These are phyloP conservation scores for Solanum paucissectum DNA, from an alignment of 257 asterid species.

Conservation along the genomic window DNA sequence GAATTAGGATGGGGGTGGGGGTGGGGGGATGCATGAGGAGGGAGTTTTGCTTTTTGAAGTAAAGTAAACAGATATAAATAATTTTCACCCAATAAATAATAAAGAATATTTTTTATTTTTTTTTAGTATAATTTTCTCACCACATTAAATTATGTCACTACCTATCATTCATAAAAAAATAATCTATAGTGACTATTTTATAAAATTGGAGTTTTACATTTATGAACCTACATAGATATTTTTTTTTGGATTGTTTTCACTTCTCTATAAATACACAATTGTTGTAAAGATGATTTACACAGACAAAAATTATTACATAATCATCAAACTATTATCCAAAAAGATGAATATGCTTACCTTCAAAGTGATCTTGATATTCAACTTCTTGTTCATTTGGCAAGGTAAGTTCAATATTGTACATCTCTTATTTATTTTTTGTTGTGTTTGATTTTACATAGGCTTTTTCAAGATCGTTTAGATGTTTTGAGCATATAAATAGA, in stretches of 20 bases:
- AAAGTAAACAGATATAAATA: background rate
- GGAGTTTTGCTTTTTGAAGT: too few species aligned
- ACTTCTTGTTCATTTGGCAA: background rate
- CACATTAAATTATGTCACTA: background rate
- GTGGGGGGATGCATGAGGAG: background rate
- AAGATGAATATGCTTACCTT: background rate
- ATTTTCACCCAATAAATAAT: background rate
- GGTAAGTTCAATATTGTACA: background rate
- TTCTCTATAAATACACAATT: background rate
- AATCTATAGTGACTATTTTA: background rate
- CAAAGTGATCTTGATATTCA: background rate
- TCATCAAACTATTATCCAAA: background rate
- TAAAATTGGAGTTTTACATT: background rate
- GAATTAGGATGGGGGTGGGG: background rate
- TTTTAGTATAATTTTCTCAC: background rate
- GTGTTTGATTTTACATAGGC: background rate
- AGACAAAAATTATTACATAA: background rate
- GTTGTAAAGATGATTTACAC: background rate
- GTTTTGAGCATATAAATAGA: too few species aligned
- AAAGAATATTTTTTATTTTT: background rate
- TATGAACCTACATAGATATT: background rate
- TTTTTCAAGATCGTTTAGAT: too few species aligned
- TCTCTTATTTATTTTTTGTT: background rate
- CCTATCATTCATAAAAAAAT: background rate
- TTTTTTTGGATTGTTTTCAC: background rate